Evolutionary conservation across 2,329 filamentous ascomycete genomes (phyloP), one percentile per base, ranked within the genome.

Genomic region (Ambrosiella beaveri): DNA sequence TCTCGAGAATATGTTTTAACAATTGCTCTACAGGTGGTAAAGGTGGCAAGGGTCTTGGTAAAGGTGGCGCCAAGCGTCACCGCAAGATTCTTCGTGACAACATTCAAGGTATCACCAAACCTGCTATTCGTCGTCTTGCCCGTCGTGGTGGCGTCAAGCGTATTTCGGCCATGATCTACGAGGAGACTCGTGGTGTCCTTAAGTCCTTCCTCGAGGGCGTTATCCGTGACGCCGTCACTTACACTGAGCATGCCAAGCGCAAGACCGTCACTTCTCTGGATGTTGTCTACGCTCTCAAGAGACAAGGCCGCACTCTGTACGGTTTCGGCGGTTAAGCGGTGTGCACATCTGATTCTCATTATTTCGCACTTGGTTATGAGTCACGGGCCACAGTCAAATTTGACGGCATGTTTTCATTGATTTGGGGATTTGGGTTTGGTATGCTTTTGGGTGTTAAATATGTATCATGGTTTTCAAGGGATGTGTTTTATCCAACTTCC

Each of bases 101-200:
- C 86, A 96, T 96, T 71, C 90, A 96, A 79, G 90, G 90, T 77
- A 96, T 96, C 72, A 96, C 90, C 71, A 96, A 96, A 86, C 90
- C 90, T 68, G 90, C 90, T 69, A 96, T 96, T 76, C 86, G 90
- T 70, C 90, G 90, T 94, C 89, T 96, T 73, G 90, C 90, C 65
- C 90, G 90, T 77, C 89, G 90, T 93, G 90, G 90, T 75, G 90
- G 90, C 90, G 90, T 96, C 81, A 96, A 96, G 88, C 90, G 90
- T 95, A 96, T 96, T 70, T 95, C 89, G 69, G 90, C 90, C 72
- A 94, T 86, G 82, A 86, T 86, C 74, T 86, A 86, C 77, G 83
- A 86, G 72, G 83, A 86, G 76, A 86, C 83, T 63, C 83, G 83
- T 65, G 81, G 81, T 77, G 83, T 86, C 63, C 80, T 86, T 68